These are phyloP conservation scores for Polymyxa betae DNA, from an alignment of 208 protist genomes.

Conservation along the genomic window DNA sequence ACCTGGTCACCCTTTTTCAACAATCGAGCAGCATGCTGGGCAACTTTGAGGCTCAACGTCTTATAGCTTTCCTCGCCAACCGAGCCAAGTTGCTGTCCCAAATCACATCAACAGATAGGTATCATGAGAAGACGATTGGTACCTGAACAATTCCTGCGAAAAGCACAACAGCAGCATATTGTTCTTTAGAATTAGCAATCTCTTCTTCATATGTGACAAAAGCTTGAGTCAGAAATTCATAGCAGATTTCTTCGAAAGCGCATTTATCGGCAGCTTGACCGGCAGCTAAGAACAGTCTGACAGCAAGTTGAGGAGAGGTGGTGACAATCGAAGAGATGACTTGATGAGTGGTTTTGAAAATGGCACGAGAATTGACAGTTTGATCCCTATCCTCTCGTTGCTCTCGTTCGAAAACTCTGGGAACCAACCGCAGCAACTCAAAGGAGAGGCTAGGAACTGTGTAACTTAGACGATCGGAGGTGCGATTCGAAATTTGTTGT, in stretches of 20 bases:
- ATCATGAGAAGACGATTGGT: slow-evolving; percentile 5
- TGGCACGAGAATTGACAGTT: slow-evolving; percentile 15
- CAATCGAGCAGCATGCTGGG: slow-evolving; percentile 84
- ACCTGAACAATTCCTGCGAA: slow-evolving; percentile 75
- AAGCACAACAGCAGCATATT: slow-evolving; percentile 79
- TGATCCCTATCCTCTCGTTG: slow-evolving; percentile 34
- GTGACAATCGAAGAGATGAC: neutral
- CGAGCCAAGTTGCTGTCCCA: neutral
- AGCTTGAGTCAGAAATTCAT: slow-evolving; percentile 77
- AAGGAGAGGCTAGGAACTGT: slow-evolving; percentile 19
- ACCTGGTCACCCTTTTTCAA: slow-evolving; percentile 74
- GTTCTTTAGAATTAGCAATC: slow-evolving; percentile 78
- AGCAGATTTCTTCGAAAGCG: slow-evolving; percentile 71
- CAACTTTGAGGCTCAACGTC: slow-evolving; percentile 82
- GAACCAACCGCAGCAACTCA: neutral
- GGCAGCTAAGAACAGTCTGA: neutral
- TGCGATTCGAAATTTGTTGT: neutral
- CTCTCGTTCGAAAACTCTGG: slow-evolving; percentile 36
- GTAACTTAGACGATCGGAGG: neutral
- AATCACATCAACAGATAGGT: slow-evolving; percentile 65
- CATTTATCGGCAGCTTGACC: slow-evolving; percentile 23
- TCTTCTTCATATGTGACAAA: slow-evolving; percentile 91
- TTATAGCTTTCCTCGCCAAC: slow-evolving; percentile 86
- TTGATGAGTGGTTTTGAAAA: slow-evolving; percentile 16
- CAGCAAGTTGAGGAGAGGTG: neutral